These are phyloP conservation scores for Pyricularia pennisetigena DNA, from an alignment of 2,329 filamentous ascomycete species.

Conservation along the genomic window DNA sequence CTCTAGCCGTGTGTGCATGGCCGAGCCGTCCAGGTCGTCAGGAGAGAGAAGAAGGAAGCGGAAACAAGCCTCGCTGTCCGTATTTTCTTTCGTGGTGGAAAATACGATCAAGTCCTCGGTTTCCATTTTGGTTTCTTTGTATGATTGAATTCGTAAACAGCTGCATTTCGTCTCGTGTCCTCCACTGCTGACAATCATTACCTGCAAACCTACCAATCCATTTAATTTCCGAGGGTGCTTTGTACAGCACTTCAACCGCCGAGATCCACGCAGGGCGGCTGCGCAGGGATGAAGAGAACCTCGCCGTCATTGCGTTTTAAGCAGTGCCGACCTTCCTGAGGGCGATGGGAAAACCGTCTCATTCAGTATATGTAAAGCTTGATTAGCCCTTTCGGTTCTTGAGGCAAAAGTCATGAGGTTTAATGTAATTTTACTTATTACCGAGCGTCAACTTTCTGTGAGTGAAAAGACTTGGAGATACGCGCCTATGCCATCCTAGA, in stretches of 20 bases:
- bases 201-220: not conserved
- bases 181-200: not conserved
- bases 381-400: not conserved
- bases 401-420: not conserved
- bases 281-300: slow-evolving; percentile 30
- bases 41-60: slow-evolving; percentile 30
- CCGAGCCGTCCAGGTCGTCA: slow-evolving; percentile 21
- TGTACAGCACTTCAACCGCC: slow-evolving; percentile 17
- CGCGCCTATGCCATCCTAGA: too few relatives aligned
- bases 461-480: too few relatives aligned
- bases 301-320: slow-evolving; percentile 7
- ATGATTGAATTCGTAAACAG: not conserved
- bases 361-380: not conserved
- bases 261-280: slow-evolving; percentile 25
- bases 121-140: slow-evolving; percentile 28
- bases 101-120: slow-evolving; percentile 36
- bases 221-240: not conserved
- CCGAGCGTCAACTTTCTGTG: too few relatives aligned
- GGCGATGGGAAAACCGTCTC: too few relatives aligned
- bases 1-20: slow-evolving; percentile 24
- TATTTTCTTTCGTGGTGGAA: slow-evolving; percentile 11
- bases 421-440: not conserved
- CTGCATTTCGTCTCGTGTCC: not conserved
- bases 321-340: not conserved
- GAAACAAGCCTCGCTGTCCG: slow-evolving; percentile 15